Evolutionary conservation across 2,329 filamentous ascomycete species (phyloP).

Genomic region (Fusarium aywerte): DNA sequence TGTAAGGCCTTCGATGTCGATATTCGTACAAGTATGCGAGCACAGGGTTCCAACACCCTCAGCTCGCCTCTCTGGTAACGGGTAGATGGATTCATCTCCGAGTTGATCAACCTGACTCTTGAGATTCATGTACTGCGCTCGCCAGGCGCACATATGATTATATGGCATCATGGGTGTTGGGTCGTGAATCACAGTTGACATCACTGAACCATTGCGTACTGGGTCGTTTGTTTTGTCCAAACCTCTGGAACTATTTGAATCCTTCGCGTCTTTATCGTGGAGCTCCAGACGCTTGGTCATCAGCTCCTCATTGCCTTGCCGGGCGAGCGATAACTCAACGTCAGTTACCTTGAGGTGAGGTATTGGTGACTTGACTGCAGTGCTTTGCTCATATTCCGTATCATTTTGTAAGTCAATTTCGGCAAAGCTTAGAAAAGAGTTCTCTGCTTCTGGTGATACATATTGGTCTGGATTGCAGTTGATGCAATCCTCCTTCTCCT

Average conservation of each 20-base stretch:
- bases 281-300: conserved; percentile 14
- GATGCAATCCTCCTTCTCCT: conserved; percentile 30
- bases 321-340: conserved; percentile 46
- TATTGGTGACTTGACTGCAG: conserved; percentile 16
- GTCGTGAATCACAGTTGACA: conserved; percentile 44
- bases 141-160: conserved; percentile 57
- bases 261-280: conserved; percentile 3
- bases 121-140: conserved; percentile 55
- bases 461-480: conserved; percentile 40
- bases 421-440: not conserved
- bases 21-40: conserved; percentile 49
- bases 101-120: conserved; percentile 56
- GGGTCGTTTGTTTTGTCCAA: conserved; percentile 12
- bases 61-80: conserved; percentile 16
- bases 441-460: conserved; percentile 19
- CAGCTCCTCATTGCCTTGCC: conserved; percentile 36
- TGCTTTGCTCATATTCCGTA: not conserved
- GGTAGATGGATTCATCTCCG: conserved; percentile 52
- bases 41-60: conserved; percentile 38
- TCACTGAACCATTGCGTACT: conserved; percentile 14
- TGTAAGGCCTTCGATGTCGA: conserved; percentile 61
- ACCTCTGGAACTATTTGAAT: not conserved
- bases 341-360: conserved; percentile 45
- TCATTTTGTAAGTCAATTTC: conserved; percentile 4
- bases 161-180: conserved; percentile 52